Base-by-base conservation (phyloP, 495 filamentous ascomycete genomes). In the Aspergillus panamensis region DNA sequence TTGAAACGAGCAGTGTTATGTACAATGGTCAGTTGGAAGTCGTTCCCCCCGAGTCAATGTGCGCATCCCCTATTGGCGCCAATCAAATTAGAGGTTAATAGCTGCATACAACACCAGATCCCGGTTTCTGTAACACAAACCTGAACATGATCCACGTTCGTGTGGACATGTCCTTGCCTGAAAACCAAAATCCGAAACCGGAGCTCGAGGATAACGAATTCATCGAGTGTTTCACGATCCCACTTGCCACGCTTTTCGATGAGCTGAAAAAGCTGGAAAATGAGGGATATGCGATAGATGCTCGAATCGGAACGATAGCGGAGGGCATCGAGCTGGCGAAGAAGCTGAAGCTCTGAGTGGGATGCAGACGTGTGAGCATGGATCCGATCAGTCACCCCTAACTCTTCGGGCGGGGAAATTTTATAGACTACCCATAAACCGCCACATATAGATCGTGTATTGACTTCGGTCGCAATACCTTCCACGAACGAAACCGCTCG, bases 41-140 rank as follows among this genome's bases (percentile, higher is more conserved):
- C 31, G 16, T 33, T 3, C 17, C 45, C 2, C 25, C 35, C 35
- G 10, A 39, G 14, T 60, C 14, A 40, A 16, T 47, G 42, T 21
- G 47, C n/a, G n/a, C 52, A 13, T 32, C 14, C 7, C 21, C 35
- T 9, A 17, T 33, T 17, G 32, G 30, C 32, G 53, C 31, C 30
- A 20, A 25, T 9, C 20, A 13, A 14, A 32, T 4, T 25, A n/a
- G 30, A 51, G 8, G 42, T 17, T 19, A 40, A n/a, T 58, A 29
- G 51, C 21, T 6, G 48, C 25, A 49, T 35, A 19, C 14, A 25
- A 50, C 6, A 55, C 6, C 49, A 84, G 82, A 85, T 62, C 81
- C 82, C 1, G 91, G 91, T 14, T 93, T 96, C 74, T 93, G 89
- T 71, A 95, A 92, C 66, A 92, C 91, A 29, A 96, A 93, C 69